These are phyloP conservation scores for Naganishia albida DNA, from an alignment of 1,284 basidiomycete species.

Conservation along the genomic window DNA sequence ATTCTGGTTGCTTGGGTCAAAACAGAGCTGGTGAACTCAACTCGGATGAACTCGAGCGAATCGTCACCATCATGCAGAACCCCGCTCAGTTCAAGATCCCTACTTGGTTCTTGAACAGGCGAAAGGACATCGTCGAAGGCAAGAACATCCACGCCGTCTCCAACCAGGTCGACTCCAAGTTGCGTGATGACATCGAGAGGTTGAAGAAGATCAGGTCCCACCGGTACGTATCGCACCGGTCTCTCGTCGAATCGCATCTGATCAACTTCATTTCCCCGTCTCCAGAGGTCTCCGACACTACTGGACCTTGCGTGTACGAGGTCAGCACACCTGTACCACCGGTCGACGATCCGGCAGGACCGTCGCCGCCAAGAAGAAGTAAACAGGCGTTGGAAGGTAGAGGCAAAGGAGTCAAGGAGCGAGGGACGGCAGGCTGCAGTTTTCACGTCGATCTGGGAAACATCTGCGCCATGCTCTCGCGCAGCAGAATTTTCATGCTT, in stretches of 20 bases:
- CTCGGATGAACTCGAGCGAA: conserved; percentile 96
- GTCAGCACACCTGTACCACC: conserved; percentile 99
- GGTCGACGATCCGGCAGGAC: conserved; percentile 60
- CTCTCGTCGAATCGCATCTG: neutral
- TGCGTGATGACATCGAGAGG: conserved; percentile 97
- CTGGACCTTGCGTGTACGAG: conserved; percentile 92
- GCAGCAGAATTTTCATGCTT: neutral
- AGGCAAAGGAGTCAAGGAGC: conserved; percentile 13
- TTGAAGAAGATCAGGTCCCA: conserved; percentile 99
- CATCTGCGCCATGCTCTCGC: conserved; percentile 2
- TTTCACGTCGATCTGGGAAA: conserved; percentile 16
- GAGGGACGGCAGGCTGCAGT: conserved; percentile 11
- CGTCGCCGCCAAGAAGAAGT: conserved; percentile 52
- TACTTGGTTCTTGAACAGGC: conserved; percentile 98
- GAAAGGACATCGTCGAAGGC: conserved; percentile 96
- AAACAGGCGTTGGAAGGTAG: conserved; percentile 34
- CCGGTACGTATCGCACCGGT: conserved; percentile 54
- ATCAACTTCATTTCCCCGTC: neutral
- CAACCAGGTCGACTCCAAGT: conserved; percentile 96
- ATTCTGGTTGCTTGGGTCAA: neutral
- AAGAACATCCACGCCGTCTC: conserved; percentile 96
- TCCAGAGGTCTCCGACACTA: conserved; percentile 84
- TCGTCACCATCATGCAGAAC: conserved; percentile 99
- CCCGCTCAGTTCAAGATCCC: conserved; percentile 99
- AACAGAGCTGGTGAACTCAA: conserved; percentile 86